Percentiles rank a stretch among this genome's conserved stretches.
phyloP scores from a whole-genome alignment of 2,329 filamentous ascomycete species.

The Emmonsiellopsis sp. region DNA sequence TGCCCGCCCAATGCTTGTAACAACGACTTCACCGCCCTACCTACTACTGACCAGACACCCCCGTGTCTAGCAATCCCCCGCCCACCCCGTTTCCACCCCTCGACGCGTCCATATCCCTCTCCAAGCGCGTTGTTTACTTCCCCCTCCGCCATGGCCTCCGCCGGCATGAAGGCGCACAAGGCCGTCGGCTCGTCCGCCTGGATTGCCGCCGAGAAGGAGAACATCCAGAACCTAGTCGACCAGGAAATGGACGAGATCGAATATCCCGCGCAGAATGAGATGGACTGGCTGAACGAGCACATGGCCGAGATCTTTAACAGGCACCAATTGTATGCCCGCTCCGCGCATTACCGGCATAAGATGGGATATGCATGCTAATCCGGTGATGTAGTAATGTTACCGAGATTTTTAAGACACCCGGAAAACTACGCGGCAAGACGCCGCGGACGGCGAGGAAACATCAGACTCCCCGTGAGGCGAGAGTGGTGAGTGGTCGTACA shows the following conservation, averaged over 20 bases:
- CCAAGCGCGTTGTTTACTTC: constrained; percentile 28
- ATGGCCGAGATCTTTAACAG: constrained; percentile 90
- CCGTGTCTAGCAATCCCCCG: background rate
- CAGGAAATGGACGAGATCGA: constrained; percentile 88
- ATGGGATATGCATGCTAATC: constrained; percentile 1
- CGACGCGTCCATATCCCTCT: background rate
- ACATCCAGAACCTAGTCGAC: constrained; percentile 64
- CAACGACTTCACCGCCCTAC: too few relatives aligned
- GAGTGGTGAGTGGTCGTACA: constrained; percentile 31
- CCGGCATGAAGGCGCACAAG: constrained; percentile 31
- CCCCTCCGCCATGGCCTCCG: constrained; percentile 25
- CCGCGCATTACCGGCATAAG: background rate
- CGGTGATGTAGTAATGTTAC: constrained; percentile 64
- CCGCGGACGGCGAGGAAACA: constrained; percentile 36
- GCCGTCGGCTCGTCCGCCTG: constrained; percentile 74
- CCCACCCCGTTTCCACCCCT: background rate
- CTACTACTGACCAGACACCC: background rate
- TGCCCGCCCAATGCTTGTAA: too few relatives aligned
- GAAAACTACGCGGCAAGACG: constrained; percentile 41
- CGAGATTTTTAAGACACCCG: constrained; percentile 76
- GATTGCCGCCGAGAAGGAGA: constrained; percentile 75
- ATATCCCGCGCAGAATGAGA: constrained; percentile 83
- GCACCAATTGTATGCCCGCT: constrained; percentile 63
- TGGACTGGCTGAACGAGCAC: constrained; percentile 98
- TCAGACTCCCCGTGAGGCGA: constrained; percentile 16